These are phyloP conservation scores for Xylaria sp. DNA, from an alignment of 2,329 filamentous ascomycete species.

Conservation along the genomic window DNA sequence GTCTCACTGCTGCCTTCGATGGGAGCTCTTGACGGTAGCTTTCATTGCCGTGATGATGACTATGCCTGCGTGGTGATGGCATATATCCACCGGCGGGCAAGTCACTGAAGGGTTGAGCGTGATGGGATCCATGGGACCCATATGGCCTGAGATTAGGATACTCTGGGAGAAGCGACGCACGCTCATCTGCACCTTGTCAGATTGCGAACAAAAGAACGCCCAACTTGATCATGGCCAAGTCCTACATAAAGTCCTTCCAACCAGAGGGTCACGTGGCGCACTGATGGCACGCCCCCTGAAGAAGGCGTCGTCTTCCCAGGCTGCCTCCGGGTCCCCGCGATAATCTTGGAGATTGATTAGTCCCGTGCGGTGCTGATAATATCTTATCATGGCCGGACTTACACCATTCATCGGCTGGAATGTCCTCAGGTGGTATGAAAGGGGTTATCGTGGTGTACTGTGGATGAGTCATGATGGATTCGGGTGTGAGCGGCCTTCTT, in stretches of 20 bases:
- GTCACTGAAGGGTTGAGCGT: background rate
- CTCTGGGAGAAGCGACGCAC: background rate
- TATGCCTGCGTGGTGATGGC: background rate
- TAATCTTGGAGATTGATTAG: conserved; percentile 17
- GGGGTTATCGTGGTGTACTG: conserved; percentile 12
- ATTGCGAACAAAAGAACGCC: background rate
- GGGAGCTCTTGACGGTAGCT: conserved; percentile 1
- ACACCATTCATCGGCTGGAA: conserved; percentile 17
- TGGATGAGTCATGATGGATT: conserved; percentile 23
- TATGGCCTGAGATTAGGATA: no score
- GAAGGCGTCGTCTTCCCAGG: conserved; percentile 1
- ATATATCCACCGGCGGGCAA: background rate
- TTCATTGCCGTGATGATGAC: background rate
- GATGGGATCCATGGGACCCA: background rate
- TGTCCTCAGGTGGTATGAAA: conserved; percentile 15
- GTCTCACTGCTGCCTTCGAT: background rate
- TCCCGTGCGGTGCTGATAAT: conserved; percentile 1
- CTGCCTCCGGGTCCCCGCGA: background rate
- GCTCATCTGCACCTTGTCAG: conserved; percentile 16
- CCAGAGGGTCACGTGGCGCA: conserved; percentile 14
- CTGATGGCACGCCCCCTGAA: conserved; percentile 1
- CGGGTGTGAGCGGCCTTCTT: conserved; percentile 12
- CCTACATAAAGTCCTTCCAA: conserved; percentile 18
- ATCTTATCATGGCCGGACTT: conserved; percentile 10
- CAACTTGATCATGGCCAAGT: background rate